Conservation (phyloP, 768 basidiomycete species). For the Russula compacta region DNA sequence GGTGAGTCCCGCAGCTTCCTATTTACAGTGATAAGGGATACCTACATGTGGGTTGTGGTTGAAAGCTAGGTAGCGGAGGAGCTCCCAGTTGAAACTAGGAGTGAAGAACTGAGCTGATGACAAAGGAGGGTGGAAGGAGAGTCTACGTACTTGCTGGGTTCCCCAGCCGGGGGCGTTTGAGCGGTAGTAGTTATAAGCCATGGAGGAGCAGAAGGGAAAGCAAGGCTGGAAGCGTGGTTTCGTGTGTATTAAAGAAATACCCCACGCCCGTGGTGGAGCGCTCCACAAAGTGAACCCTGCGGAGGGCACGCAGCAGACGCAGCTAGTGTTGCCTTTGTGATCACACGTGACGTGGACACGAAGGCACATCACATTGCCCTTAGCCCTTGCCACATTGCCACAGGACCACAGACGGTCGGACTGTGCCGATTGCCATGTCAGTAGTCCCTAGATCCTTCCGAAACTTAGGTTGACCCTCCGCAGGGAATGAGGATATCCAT, state of each 20-base stretch:
- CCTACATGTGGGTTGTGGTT: constrained; percentile 34
- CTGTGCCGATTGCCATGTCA: background rate
- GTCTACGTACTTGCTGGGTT: constrained; percentile 29
- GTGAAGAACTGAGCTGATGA: background rate
- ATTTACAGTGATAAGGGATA: background rate
- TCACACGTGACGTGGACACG: background rate
- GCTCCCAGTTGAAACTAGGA: constrained; percentile 17
- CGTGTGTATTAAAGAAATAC: background rate
- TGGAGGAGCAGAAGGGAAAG: constrained; percentile 23
- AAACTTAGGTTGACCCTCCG: background rate
- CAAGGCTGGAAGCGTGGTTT: background rate
- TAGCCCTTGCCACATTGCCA: background rate
- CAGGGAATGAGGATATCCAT: background rate
- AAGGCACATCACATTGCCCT: background rate
- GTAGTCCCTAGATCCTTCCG: background rate
- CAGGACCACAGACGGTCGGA: background rate
- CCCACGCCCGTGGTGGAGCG: background rate
- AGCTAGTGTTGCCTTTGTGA: background rate
- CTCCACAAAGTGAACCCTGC: background rate
- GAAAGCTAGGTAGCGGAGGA: constrained; percentile 26
- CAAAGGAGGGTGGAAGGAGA: background rate
- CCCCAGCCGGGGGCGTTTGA: constrained; percentile 39
- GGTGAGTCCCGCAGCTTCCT: background rate
- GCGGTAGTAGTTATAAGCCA: constrained; percentile 42
- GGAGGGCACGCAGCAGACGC: background rate